Conservation (phyloP, 345 rosid species). For the Arabis alpina region DNA sequence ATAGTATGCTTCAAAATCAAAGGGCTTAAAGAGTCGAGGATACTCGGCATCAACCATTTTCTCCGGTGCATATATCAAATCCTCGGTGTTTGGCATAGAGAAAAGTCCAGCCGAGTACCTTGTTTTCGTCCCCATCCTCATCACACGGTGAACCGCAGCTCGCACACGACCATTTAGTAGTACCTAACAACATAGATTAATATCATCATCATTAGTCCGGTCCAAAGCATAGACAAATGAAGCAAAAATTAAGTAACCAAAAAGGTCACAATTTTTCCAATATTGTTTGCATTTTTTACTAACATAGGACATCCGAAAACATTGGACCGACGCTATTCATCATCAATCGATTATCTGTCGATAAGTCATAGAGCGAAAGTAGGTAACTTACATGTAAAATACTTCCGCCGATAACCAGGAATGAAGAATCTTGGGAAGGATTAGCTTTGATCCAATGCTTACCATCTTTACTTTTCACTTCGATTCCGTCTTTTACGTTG, state of each 20-base stretch:
- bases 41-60: slow-evolving; percentile 6
- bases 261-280: no score
- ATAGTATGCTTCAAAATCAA: slow-evolving; percentile 22
- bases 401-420: slow-evolving; percentile 48
- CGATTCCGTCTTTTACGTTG: slow-evolving; percentile 47
- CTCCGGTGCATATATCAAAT: not conserved
- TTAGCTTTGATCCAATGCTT: slow-evolving; percentile 44
- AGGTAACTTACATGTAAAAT: slow-evolving; percentile 39
- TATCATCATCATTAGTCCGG: no score
- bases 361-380: no score
- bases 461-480: slow-evolving; percentile 48
- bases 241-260: no score
- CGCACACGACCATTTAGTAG: slow-evolving; percentile 34
- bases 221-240: no score
- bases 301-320: no score
- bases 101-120: slow-evolving; percentile 39
- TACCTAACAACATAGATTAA: slow-evolving; percentile 38
- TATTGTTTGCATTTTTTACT: no score
- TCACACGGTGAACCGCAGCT: slow-evolving; percentile 34
- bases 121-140: slow-evolving; percentile 24
- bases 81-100: not conserved
- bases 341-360: no score
- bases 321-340: no score
- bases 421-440: slow-evolving; percentile 47
- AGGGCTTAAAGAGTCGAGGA: slow-evolving; percentile 10